phyloP scores from a whole-genome alignment of 495 filamentous ascomycete species.

The Glonium stellatum region DNA sequence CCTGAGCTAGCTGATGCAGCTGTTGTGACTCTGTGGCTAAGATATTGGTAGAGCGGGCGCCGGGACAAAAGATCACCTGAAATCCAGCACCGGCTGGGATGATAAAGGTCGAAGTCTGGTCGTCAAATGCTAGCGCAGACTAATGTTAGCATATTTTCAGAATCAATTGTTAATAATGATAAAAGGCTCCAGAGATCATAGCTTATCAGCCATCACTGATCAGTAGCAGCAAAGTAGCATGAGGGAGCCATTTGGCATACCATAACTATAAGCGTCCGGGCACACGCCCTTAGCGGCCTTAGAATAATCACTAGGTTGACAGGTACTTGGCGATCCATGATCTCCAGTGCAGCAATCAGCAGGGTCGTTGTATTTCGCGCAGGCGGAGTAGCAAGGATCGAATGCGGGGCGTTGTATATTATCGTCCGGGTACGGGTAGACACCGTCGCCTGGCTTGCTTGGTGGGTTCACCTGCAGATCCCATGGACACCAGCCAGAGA shows the following conservation, averaged over 20 bases:
- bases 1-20: conserved; percentile 21
- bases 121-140: conserved; percentile 54
- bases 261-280: conserved; percentile 74
- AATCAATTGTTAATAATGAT: not conserved
- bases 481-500: conserved; percentile 72
- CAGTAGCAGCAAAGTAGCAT: not conserved
- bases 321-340: conserved; percentile 50
- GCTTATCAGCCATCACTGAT: not conserved
- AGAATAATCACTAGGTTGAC: conserved; percentile 56
- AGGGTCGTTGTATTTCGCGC: conserved; percentile 51
- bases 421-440: conserved; percentile 70
- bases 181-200: not conserved
- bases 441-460: conserved; percentile 55
- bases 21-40: conserved; percentile 37
- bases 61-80: conserved; percentile 69
- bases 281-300: conserved; percentile 61
- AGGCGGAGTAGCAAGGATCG: conserved; percentile 65
- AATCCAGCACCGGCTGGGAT: conserved; percentile 65
- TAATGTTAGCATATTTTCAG: not conserved
- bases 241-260: conserved; percentile 25
- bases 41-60: conserved; percentile 63
- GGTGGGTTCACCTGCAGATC: conserved; percentile 60
- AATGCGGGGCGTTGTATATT: conserved; percentile 58
- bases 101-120: conserved; percentile 67
- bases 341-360: conserved; percentile 64